phyloP scores from a whole-genome alignment of 2,329 filamentous ascomycete genomes.

The Aspergillus eucalypticola region DNA sequence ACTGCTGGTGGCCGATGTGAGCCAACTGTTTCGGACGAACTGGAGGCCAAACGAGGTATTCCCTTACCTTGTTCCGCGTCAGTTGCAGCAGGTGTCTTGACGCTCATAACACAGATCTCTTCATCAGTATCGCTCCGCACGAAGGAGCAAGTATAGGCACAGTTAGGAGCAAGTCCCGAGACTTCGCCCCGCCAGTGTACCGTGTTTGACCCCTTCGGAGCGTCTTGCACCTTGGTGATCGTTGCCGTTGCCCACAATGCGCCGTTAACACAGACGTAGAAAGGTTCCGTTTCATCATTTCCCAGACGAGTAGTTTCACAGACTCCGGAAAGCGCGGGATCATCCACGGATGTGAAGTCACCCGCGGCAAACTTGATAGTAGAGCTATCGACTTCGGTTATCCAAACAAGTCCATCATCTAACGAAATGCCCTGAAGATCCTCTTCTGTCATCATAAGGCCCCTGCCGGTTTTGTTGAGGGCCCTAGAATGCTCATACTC shows the following conservation, averaged over 20 bases:
- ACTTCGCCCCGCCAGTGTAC: slow-evolving; percentile 62
- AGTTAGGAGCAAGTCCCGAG: slow-evolving; percentile 64
- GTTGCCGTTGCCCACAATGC: slow-evolving; percentile 65
- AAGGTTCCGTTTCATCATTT: slow-evolving; percentile 53
- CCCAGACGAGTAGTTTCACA: slow-evolving; percentile 31
- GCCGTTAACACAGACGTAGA: slow-evolving; percentile 66
- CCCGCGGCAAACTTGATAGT: slow-evolving; percentile 50
- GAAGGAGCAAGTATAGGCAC: slow-evolving; percentile 65
- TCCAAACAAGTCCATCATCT: slow-evolving; percentile 49
- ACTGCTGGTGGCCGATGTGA: slow-evolving; percentile 26
- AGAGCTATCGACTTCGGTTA: slow-evolving; percentile 49
- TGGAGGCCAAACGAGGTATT: neutral
- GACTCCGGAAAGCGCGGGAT: slow-evolving; percentile 31
- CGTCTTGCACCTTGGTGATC: slow-evolving; percentile 51
- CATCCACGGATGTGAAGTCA: slow-evolving; percentile 39
- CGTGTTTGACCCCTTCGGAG: slow-evolving; percentile 46
- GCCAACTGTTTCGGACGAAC: neutral
- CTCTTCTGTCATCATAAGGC: slow-evolving; percentile 43
- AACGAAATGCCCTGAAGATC: slow-evolving; percentile 44
- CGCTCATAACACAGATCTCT: slow-evolving; percentile 60
- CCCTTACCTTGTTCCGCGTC: slow-evolving; percentile 58
- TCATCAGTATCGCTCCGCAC: slow-evolving; percentile 57
- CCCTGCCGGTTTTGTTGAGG: slow-evolving; percentile 40
- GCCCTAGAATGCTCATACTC: slow-evolving; percentile 76
- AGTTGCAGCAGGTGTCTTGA: slow-evolving; percentile 62